Conservation (phyloP, 169 alveolate species). For the Cryptosporidium sp. region DNA sequence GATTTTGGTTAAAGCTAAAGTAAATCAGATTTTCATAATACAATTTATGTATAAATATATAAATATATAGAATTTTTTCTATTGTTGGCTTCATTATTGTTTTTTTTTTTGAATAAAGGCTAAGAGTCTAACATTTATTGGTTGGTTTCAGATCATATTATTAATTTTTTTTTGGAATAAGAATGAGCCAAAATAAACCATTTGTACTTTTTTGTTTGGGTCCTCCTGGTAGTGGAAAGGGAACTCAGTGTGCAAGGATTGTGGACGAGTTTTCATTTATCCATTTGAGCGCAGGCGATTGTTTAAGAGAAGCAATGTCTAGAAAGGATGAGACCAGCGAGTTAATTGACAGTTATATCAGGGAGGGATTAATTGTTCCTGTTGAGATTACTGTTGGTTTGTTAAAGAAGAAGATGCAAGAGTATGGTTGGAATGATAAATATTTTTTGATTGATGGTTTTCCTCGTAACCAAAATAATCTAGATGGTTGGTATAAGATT, state of each 20-base stretch:
- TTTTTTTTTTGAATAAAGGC: not conserved
- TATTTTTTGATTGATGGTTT: slow-evolving; percentile 95
- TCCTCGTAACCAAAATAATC: slow-evolving; percentile 93
- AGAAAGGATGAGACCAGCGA: slow-evolving; percentile 85
- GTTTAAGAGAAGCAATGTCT: slow-evolving; percentile 86
- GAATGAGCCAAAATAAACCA: slow-evolving; percentile 34
- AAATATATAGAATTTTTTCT: no score
- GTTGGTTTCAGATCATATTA: no score
- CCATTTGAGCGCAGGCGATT: slow-evolving; percentile 94
- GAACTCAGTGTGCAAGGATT: slow-evolving; percentile 87
- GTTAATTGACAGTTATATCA: slow-evolving; percentile 85
- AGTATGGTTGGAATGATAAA: slow-evolving; percentile 89
- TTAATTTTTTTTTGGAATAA: not conserved
- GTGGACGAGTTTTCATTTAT: slow-evolving; percentile 85
- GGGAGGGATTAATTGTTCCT: slow-evolving; percentile 95
- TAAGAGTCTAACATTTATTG: no score
- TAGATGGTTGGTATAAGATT: slow-evolving; percentile 87
- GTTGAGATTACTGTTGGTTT: slow-evolving; percentile 92
- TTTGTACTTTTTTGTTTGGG: slow-evolving; percentile 78
- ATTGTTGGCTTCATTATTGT: not conserved
- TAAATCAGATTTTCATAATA: no score
- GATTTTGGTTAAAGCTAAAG: no score
- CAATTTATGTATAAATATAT: no score
- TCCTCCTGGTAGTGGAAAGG: slow-evolving; percentile 91
- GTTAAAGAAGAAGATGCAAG: slow-evolving; percentile 89